These are phyloP conservation scores for Lactarius deliciosus DNA, from an alignment of 768 basidiomycete species.

Conservation along the genomic window DNA sequence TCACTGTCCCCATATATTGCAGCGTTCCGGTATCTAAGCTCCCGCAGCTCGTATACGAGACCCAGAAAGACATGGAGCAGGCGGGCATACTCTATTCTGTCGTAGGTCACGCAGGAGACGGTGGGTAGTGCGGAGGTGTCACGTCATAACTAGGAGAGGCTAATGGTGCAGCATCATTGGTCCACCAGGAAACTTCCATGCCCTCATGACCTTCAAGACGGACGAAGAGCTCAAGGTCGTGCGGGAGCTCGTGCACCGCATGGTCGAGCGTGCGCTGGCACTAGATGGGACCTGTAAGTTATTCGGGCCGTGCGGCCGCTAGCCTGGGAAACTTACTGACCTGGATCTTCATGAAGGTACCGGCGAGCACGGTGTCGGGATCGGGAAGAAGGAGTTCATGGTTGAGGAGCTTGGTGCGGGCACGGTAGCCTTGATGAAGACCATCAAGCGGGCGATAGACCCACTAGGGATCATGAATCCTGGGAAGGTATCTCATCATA, in stretches of 20 bases:
- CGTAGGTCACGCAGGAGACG: constrained; percentile 79
- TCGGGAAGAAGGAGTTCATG: constrained; percentile 83
- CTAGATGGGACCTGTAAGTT: constrained; percentile 69
- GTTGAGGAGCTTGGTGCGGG: constrained; percentile 77
- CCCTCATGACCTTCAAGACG: constrained; percentile 39
- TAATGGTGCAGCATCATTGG: neutral
- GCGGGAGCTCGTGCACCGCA: constrained; percentile 47
- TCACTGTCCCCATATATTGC: neutral
- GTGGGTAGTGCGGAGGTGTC: constrained; percentile 39
- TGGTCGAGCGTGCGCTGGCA: constrained; percentile 66
- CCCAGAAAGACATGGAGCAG: constrained; percentile 63
- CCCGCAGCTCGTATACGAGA: constrained; percentile 64
- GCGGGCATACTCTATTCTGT: constrained; percentile 60
- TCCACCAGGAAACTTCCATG: constrained; percentile 45
- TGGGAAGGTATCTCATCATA: constrained; percentile 57
- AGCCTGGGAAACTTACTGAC: neutral
- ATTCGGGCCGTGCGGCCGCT: constrained; percentile 20
- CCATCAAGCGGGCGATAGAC: constrained; percentile 72
- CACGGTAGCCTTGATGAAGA: constrained; percentile 83
- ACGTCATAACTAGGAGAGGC: neutral
- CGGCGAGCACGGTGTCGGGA: constrained; percentile 85
- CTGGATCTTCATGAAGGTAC: constrained; percentile 46
- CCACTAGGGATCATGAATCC: constrained; percentile 80
- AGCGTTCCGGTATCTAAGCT: constrained; percentile 65
- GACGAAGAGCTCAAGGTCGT: constrained; percentile 40